Conservation (phyloP, 2,329 filamentous ascomycete genomes). For the Elsinoe arachidis region DNA sequence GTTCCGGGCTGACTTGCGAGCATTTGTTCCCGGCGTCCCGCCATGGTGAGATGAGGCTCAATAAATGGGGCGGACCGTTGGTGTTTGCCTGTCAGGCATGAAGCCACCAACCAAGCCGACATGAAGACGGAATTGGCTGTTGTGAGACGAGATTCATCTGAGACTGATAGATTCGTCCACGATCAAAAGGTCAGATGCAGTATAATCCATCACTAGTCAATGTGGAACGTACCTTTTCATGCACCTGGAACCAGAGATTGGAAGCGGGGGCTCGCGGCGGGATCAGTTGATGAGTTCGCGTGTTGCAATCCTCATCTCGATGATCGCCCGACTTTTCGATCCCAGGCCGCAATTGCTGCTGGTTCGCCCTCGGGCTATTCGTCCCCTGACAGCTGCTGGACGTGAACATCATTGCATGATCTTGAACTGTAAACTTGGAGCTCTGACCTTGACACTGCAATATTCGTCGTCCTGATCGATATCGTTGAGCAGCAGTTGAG, state of each 20-base stretch:
- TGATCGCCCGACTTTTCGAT: constrained; percentile 9
- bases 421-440: not conserved
- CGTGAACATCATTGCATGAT: not conserved
- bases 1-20: not conserved
- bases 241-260: not conserved
- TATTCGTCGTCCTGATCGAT: not conserved
- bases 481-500: not conserved
- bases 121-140: not conserved
- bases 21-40: not conserved
- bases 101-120: not conserved
- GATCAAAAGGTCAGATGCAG: not conserved
- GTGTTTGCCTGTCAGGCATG: not conserved
- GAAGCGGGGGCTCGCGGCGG: not conserved
- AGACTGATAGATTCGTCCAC: not conserved
- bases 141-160: not conserved
- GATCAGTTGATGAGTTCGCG: constrained; percentile 10
- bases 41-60: not conserved
- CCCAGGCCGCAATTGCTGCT: not conserved
- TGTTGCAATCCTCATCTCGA: not conserved
- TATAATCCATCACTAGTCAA: not conserved
- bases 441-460: not conserved
- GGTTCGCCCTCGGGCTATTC: too few species aligned
- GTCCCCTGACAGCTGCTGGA: not conserved
- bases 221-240: not conserved
- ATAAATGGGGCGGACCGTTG: not conserved